phyloP scores from a whole-genome alignment of 768 basidiomycete genomes.

The Lentinula sp. region DNA sequence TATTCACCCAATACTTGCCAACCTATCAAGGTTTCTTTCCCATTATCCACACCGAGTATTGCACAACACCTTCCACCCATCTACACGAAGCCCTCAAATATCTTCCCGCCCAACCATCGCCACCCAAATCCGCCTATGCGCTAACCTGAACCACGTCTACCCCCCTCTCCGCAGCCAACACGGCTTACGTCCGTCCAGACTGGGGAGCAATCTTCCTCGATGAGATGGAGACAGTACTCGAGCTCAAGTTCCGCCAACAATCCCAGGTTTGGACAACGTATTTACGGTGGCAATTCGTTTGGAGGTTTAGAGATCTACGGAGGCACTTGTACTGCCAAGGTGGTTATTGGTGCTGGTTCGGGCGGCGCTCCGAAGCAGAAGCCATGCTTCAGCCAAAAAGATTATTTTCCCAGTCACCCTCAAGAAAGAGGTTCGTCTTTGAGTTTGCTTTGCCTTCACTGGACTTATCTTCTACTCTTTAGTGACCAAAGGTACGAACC shows the following conservation, averaged over 20 bases:
- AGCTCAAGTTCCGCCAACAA: constrained; percentile 69
- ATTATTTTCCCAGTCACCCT: too few relatives aligned
- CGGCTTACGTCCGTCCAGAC: constrained; percentile 33
- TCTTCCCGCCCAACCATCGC: constrained; percentile 41
- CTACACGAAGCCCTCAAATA: constrained; percentile 76
- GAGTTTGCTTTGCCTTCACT: too few relatives aligned
- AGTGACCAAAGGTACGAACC: too few relatives aligned
- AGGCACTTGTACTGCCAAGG: too few relatives aligned
- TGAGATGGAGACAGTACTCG: constrained; percentile 67
- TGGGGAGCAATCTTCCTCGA: constrained; percentile 50
- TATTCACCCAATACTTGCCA: constrained; percentile 30
- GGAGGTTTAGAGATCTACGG: too few relatives aligned
- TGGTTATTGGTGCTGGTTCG: too few relatives aligned
- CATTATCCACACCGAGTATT: constrained; percentile 60
- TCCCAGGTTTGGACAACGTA: too few relatives aligned
- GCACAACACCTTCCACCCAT: constrained; percentile 53
- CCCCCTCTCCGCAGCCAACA: constrained; percentile 24
- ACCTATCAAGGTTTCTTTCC: constrained; percentile 50
- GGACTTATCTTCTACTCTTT: too few relatives aligned
- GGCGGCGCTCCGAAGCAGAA: too few relatives aligned
- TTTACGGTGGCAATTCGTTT: too few relatives aligned
- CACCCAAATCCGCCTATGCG: constrained; percentile 45
- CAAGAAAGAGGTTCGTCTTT: too few relatives aligned
- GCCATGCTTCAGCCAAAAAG: too few relatives aligned
- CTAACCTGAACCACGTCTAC: constrained; percentile 30